These are phyloP conservation scores for Pestalotiopsis fici DNA, from an alignment of 2,329 filamentous ascomycete species.

Conservation along the genomic window DNA sequence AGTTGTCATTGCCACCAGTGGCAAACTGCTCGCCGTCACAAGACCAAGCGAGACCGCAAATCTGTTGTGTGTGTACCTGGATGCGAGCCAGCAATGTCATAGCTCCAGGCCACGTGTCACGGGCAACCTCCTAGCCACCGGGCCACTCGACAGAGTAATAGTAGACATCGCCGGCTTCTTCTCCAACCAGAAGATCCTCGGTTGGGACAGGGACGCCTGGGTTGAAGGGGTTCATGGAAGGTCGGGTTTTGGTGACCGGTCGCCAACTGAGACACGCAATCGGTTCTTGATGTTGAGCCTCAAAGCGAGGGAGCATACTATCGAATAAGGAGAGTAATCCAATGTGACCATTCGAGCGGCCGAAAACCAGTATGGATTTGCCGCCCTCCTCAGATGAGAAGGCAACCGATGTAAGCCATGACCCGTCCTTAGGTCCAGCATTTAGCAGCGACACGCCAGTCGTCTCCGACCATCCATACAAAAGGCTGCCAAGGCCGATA, in stretches of 20 bases:
- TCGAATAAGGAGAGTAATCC: conserved; percentile 78
- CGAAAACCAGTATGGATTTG: conserved; percentile 82
- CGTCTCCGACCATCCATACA: conserved; percentile 89
- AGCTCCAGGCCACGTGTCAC: conserved; percentile 73
- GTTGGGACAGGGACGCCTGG: conserved; percentile 58
- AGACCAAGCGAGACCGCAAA: conserved; percentile 93
- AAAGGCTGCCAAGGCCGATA: conserved; percentile 75
- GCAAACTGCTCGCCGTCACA: conserved; percentile 75
- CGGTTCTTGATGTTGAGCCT: conserved; percentile 69
- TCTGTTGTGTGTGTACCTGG: conserved; percentile 79
- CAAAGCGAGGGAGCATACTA: conserved; percentile 67
- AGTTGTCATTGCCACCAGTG: conserved; percentile 90
- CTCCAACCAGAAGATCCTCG: conserved; percentile 85
- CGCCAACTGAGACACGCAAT: conserved; percentile 84
- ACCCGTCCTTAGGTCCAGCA: conserved; percentile 43
- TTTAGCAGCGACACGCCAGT: conserved; percentile 63
- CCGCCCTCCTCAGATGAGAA: conserved; percentile 81
- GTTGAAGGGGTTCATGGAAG: conserved; percentile 50
- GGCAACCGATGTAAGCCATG: conserved; percentile 78
- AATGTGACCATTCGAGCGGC: conserved; percentile 75
- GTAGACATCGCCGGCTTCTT: conserved; percentile 80
- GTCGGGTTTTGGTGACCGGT: conserved; percentile 57
- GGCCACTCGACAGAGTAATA: conserved; percentile 93
- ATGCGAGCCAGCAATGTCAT: conserved; percentile 79
- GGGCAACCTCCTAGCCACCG: conserved; percentile 59